phyloP scores from a whole-genome alignment of 2,329 filamentous ascomycete species.

The Stylonectria norvegica region DNA sequence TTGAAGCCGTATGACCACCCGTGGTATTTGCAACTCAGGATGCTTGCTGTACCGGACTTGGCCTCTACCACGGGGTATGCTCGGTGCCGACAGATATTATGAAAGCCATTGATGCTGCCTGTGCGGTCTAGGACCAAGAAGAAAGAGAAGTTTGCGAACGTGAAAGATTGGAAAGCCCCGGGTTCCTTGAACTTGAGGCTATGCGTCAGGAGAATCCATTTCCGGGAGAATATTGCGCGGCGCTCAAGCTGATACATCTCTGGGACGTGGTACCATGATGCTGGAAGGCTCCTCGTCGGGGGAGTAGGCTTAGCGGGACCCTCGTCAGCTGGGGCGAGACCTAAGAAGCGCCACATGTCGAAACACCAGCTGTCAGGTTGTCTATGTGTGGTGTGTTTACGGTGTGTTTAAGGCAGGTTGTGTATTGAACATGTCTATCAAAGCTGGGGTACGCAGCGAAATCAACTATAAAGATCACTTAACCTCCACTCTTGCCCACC shows the following conservation, averaged over 20 bases:
- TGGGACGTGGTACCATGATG: conserved; percentile 46
- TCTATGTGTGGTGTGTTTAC: not conserved
- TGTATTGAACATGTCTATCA: not conserved
- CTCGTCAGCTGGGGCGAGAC: conserved; percentile 6
- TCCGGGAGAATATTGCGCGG: conserved; percentile 52
- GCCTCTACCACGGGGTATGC: conserved; percentile 55
- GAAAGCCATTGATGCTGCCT: conserved; percentile 54
- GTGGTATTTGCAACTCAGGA: conserved; percentile 59
- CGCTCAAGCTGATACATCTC: conserved; percentile 54
- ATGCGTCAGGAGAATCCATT: conserved; percentile 54
- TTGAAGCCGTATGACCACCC: conserved; percentile 59
- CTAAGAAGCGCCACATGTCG: conserved; percentile 16
- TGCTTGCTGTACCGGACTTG: conserved; percentile 45
- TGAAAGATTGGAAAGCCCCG: conserved; percentile 55
- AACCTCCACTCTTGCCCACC: too few relatives aligned
- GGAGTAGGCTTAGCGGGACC: conserved; percentile 4
- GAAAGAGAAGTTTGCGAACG: conserved; percentile 53
- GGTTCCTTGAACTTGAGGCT: conserved; percentile 44
- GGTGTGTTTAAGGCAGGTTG: not conserved
- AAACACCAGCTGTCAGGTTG: not conserved
- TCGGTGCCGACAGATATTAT: conserved; percentile 59
- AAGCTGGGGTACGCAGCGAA: too few relatives aligned
- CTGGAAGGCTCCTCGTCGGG: conserved; percentile 39
- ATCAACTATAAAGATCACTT: too few relatives aligned
- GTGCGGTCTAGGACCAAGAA: conserved; percentile 48